Evolutionary conservation across 2,329 filamentous ascomycete genomes (phyloP).

Genomic region (Trichocomaceae sp.): DNA sequence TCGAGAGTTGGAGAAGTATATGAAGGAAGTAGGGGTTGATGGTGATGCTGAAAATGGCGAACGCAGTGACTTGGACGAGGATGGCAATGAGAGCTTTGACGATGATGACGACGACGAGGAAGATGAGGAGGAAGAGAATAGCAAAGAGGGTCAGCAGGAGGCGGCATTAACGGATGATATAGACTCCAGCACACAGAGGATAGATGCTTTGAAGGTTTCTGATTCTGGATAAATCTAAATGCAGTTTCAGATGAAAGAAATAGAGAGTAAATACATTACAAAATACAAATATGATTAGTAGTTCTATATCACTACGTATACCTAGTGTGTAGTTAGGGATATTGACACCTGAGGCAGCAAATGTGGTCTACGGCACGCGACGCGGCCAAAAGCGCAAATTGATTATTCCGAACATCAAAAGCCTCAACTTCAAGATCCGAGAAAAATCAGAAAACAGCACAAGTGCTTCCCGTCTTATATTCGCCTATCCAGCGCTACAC

Average conservation of each 20-base stretch:
- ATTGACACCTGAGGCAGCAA: not conserved
- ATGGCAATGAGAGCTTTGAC: slow-evolving; percentile 36
- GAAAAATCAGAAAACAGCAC: not conserved
- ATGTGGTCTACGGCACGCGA: slow-evolving; percentile 23
- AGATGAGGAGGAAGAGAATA: slow-evolving; percentile 21
- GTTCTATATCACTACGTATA: too few relatives aligned
- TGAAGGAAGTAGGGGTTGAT: slow-evolving; percentile 63
- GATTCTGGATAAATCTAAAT: slow-evolving; percentile 15
- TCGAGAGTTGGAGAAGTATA: slow-evolving; percentile 85
- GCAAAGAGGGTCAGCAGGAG: slow-evolving; percentile 10
- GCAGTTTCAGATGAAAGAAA: not conserved
- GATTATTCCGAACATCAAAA: not conserved
- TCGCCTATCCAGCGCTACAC: not conserved
- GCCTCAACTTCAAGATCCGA: not conserved
- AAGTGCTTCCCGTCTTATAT: not conserved
- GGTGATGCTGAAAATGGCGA: slow-evolving; percentile 40
- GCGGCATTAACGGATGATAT: slow-evolving; percentile 14
- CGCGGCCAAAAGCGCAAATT: slow-evolving; percentile 31
- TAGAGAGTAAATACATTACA: too few relatives aligned
- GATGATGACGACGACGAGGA: slow-evolving; percentile 28
- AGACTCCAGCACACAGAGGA: slow-evolving; percentile 24
- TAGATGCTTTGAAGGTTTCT: slow-evolving; percentile 29
- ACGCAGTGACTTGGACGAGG: slow-evolving; percentile 31
- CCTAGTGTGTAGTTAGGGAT: too few relatives aligned
- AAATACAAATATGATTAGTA: too few relatives aligned